Conservation (phyloP, 1,284 basidiomycete genomes). For the Anthracocystis walkeri region DNA sequence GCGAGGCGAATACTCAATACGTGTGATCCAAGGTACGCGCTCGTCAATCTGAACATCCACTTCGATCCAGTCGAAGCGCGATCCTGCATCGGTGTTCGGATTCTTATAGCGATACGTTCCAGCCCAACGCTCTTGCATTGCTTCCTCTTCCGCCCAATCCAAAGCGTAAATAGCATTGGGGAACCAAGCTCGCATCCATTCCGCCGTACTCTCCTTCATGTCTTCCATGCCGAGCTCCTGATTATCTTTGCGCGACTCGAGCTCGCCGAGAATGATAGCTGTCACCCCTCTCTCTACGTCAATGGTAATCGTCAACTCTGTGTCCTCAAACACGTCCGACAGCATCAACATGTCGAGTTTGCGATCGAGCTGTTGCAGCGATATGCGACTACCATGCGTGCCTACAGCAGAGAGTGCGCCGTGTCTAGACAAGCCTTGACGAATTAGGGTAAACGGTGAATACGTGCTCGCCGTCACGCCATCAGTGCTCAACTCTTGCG, state of each 20-base stretch:
- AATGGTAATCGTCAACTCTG: background rate
- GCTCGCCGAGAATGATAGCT: background rate
- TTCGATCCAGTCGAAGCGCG: slow-evolving; percentile 1
- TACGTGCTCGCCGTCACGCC: background rate
- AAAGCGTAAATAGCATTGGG: background rate
- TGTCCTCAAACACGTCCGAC: background rate
- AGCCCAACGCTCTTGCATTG: background rate
- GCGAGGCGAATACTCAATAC: slow-evolving; percentile 12
- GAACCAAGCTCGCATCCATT: background rate
- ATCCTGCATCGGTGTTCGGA: background rate
- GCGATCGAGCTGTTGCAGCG: background rate
- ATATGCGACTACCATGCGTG: background rate
- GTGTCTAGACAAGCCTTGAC: background rate
- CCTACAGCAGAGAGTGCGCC: background rate
- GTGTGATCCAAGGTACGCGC: slow-evolving; percentile 12
- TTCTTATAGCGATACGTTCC: slow-evolving; percentile 1
- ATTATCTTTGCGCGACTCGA: background rate
- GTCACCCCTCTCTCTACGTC: background rate
- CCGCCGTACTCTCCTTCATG: background rate
- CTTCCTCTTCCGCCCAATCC: background rate
- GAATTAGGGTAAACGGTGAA: background rate
- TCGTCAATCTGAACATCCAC: slow-evolving; percentile 15
- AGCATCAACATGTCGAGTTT: background rate
- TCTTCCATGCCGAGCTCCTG: too few species aligned
- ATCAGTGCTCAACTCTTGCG: background rate